These are phyloP conservation scores for Colletotrichum lentis DNA, from an alignment of 2,329 filamentous ascomycete species.

Conservation along the genomic window DNA sequence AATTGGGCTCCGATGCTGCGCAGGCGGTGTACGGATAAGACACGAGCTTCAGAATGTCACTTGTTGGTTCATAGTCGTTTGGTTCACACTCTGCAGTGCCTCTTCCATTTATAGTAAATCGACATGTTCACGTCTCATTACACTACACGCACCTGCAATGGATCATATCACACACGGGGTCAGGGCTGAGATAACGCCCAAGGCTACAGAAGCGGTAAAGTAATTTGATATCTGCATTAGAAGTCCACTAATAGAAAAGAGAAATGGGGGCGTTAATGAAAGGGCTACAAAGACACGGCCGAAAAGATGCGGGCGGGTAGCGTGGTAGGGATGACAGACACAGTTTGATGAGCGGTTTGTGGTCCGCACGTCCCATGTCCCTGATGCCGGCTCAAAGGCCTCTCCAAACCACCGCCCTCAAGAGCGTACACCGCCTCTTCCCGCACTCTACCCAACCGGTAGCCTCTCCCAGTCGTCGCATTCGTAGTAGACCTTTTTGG, in stretches of 20 bases:
- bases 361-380: slow-evolving; percentile 13
- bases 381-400: slow-evolving; percentile 13
- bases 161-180: neutral
- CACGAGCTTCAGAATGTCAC: no score
- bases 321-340: slow-evolving; percentile 30
- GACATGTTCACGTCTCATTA: neutral
- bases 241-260: slow-evolving; percentile 66
- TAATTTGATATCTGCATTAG: slow-evolving; percentile 70
- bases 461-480: slow-evolving; percentile 38
- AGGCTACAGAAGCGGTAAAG: slow-evolving; percentile 45
- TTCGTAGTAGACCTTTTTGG: slow-evolving; percentile 40
- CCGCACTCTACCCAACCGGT: slow-evolving; percentile 35
- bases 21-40: neutral
- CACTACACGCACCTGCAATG: neutral
- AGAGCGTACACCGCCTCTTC: slow-evolving; percentile 30
- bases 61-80: neutral
- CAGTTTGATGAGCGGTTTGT: slow-evolving; percentile 27
- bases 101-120: neutral
- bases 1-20: neutral
- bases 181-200: neutral
- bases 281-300: slow-evolving; percentile 39
- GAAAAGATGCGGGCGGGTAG: slow-evolving; percentile 34
- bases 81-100: neutral
- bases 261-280: slow-evolving; percentile 47
- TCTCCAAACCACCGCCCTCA: slow-evolving; percentile 14